Evolutionary conservation across 2,329 filamentous ascomycete genomes (phyloP).

Genomic region (Arthrobotrys entomopaga): DNA sequence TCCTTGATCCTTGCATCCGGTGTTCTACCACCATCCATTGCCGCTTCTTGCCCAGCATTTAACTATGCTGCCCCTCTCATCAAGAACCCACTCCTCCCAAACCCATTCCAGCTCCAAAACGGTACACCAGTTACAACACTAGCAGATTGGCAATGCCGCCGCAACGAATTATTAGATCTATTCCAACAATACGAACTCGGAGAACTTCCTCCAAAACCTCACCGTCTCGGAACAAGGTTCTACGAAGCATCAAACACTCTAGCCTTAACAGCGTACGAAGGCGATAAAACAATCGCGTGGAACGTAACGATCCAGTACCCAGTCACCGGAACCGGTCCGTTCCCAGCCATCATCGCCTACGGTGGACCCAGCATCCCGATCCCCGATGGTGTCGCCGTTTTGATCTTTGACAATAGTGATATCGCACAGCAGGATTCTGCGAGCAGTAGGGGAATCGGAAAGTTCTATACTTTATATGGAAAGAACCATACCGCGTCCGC

Average conservation of each 20-base stretch:
- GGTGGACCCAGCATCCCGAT: constrained; percentile 68
- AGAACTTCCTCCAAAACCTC: constrained; percentile 64
- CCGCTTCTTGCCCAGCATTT: constrained; percentile 10
- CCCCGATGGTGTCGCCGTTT: constrained; percentile 68
- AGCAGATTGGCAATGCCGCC: constrained; percentile 65
- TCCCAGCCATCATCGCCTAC: constrained; percentile 60
- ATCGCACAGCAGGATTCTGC: constrained; percentile 66
- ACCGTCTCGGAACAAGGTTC: constrained; percentile 64
- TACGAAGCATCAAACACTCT: constrained; percentile 62
- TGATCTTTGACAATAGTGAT: constrained; percentile 70
- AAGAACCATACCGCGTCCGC: constrained; percentile 68
- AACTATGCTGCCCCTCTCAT: constrained; percentile 2
- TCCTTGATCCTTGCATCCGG: too few relatives aligned
- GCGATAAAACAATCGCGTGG: constrained; percentile 65
- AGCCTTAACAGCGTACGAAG: constrained; percentile 64
- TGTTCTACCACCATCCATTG: too few relatives aligned
- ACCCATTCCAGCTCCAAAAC: constrained; percentile 65
- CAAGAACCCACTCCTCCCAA: constrained; percentile 55
- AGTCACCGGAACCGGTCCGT: constrained; percentile 61
- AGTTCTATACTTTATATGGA: constrained; percentile 71
- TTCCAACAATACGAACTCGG: constrained; percentile 68
- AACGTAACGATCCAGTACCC: constrained; percentile 63
- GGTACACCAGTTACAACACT: constrained; percentile 64
- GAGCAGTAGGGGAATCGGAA: constrained; percentile 67
- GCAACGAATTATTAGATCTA: constrained; percentile 65